These are phyloP conservation scores for Globisporangium lucens DNA, from an alignment of 352 stramenopile genomes.

Conservation along the genomic window DNA sequence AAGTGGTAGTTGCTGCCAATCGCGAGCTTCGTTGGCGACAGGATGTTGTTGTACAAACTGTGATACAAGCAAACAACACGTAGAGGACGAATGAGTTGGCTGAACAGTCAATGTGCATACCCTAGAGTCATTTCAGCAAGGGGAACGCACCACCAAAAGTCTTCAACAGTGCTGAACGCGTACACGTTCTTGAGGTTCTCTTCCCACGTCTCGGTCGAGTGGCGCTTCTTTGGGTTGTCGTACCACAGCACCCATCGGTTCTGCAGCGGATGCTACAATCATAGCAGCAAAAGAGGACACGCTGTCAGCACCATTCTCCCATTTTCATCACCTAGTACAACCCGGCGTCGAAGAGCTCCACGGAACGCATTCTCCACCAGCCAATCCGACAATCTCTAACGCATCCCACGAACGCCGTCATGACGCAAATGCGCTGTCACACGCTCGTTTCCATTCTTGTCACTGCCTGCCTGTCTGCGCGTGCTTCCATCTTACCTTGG, in stretches of 20 bases:
- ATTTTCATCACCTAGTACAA: neutral
- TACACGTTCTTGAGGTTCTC: constrained; percentile 91
- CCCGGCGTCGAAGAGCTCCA: neutral
- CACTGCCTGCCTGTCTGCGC: neutral
- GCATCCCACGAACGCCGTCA: neutral
- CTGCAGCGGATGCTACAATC: constrained; percentile 74
- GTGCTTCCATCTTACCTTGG: constrained; percentile 40
- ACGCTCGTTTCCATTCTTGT: too few relatives aligned
- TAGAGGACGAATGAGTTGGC: neutral
- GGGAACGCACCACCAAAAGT: constrained; percentile 94
- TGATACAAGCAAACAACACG: neutral
- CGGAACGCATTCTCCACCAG: constrained; percentile 4
- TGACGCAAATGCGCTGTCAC: neutral
- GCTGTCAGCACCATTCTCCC: neutral
- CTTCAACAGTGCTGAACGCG: constrained; percentile 94
- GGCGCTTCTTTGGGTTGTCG: constrained; percentile 88
- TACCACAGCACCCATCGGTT: constrained; percentile 89
- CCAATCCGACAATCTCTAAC: constrained; percentile 2
- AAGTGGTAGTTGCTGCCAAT: constrained; percentile 97
- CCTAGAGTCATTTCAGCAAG: neutral
- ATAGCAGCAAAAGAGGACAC: constrained; percentile 18
- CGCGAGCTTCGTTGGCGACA: constrained; percentile 85
- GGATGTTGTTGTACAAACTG: constrained; percentile 94
- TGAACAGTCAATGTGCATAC: neutral
- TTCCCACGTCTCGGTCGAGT: constrained; percentile 85